phyloP scores from a whole-genome alignment of 2,329 filamentous ascomycete genomes.

The Dothistroma septosporum region DNA sequence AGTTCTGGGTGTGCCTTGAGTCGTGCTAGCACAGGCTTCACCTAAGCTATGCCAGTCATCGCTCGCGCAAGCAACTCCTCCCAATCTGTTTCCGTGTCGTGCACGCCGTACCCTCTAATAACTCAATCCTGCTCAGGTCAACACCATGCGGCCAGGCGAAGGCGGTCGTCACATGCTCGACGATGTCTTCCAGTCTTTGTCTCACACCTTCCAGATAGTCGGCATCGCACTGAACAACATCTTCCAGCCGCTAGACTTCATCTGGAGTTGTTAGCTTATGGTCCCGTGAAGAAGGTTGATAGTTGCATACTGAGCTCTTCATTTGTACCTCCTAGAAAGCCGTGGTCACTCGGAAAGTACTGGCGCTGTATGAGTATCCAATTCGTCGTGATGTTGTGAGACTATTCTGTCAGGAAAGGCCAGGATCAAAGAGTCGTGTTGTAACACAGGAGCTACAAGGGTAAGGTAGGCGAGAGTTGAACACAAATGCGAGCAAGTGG shows the following conservation, averaged over 20 bases:
- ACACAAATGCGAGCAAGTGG: not conserved
- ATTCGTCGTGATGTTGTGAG: too few relatives aligned
- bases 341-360: too few relatives aligned
- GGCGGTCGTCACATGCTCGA: not conserved
- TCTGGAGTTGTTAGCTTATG: not conserved
- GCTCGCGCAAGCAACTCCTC: not conserved
- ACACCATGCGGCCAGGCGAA: not conserved
- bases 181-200: not conserved
- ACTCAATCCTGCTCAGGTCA: not conserved
- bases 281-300: not conserved
- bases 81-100: too few relatives aligned
- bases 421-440: too few relatives aligned
- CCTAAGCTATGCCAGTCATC: not conserved
- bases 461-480: too few relatives aligned
- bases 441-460: not conserved
- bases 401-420: too few relatives aligned
- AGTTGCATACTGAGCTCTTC: not conserved
- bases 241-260: not conserved
- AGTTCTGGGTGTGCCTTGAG: constrained; percentile 5
- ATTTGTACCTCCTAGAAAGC: not conserved
- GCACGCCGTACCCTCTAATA: not conserved
- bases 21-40: not conserved
- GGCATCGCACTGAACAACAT: not conserved
- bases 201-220: not conserved
- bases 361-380: too few relatives aligned